Conservation (phyloP, 805 yeast species). For the Yarrowia divulgata region DNA sequence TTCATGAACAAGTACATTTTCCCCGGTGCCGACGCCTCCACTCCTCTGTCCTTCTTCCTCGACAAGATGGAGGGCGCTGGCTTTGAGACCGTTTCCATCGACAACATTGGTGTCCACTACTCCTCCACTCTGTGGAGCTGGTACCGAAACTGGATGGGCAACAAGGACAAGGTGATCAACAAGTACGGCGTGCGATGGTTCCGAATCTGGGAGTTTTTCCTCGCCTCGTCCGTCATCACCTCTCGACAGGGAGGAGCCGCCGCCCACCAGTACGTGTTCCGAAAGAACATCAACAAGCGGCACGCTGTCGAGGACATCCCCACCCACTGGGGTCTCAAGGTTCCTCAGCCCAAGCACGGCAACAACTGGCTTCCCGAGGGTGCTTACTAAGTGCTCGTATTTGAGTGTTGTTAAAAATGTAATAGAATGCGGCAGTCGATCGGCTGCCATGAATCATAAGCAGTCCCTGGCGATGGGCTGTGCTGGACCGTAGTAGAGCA, state of each 20-base stretch:
- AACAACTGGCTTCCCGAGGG: slow-evolving; percentile 40
- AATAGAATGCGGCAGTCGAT: not conserved
- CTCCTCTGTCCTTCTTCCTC: slow-evolving; percentile 85
- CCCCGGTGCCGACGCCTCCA: slow-evolving; percentile 98
- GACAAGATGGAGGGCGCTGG: slow-evolving; percentile 81
- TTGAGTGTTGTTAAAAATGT: not conserved
- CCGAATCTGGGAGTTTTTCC: slow-evolving; percentile 91
- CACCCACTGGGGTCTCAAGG: slow-evolving; percentile 71
- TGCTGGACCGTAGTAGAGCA: no score
- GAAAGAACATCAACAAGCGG: slow-evolving; percentile 86
- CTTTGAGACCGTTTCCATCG: slow-evolving; percentile 81
- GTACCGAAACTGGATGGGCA: slow-evolving; percentile 93
- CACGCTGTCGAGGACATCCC: slow-evolving; percentile 86
- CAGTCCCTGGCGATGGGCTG: no score
- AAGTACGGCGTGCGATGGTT: slow-evolving; percentile 91
- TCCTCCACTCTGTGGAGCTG: slow-evolving; percentile 91
- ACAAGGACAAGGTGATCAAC: slow-evolving; percentile 74
- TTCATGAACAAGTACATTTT: slow-evolving; percentile 95
- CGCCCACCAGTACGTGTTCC: slow-evolving; percentile 86
- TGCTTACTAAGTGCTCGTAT: not conserved
- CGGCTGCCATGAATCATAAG: no score
- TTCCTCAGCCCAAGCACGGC: slow-evolving; percentile 46
- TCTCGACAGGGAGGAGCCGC: slow-evolving; percentile 95
- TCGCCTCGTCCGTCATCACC: slow-evolving; percentile 80
- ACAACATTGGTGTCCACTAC: slow-evolving; percentile 91